Percentiles rank a stretch among this genome's conserved stretches.
These are phyloP conservation scores for Martiniozyma abietophila DNA, from an alignment of 805 yeast species.

Conservation along the genomic window DNA sequence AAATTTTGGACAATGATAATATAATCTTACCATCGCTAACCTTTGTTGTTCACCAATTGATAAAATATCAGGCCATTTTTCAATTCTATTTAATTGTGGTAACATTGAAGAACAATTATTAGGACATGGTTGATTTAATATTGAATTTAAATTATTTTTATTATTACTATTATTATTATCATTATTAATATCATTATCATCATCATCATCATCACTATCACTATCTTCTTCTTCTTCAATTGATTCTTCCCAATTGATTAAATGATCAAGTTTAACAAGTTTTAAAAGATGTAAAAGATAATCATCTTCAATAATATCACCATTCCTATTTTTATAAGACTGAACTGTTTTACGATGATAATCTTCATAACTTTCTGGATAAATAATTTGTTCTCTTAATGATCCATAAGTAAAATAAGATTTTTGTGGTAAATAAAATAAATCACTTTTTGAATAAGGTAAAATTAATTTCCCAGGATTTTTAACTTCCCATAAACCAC, in stretches of 20 bases:
- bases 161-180: not conserved
- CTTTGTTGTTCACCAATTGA: constrained; percentile 91
- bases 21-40: constrained; percentile 86
- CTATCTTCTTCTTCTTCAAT: constrained; percentile 14
- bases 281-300: constrained; percentile 45
- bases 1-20: constrained; percentile 84
- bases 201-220: constrained; percentile 12
- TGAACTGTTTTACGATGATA: constrained; percentile 30
- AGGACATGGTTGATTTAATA: too few species aligned
- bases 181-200: constrained; percentile 1
- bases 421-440: constrained; percentile 87
- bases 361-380: constrained; percentile 65
- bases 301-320: constrained; percentile 32
- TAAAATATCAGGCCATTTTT: constrained; percentile 84
- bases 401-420: constrained; percentile 80
- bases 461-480: constrained; percentile 46
- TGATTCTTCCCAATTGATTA: constrained; percentile 35
- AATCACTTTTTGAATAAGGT: constrained; percentile 54
- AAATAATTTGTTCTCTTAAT: constrained; percentile 79
- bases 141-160: not conserved
- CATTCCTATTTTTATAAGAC: constrained; percentile 19
- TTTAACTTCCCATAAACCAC: constrained; percentile 87
- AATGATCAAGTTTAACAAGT: constrained; percentile 50
- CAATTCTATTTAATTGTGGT: constrained; percentile 52
- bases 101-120: constrained; percentile 13